Percentiles rank a stretch among this genome's conserved stretches.
Evolutionary conservation across 345 rosid species (phyloP).

Genomic region (Ailanthus altissimus): DNA sequence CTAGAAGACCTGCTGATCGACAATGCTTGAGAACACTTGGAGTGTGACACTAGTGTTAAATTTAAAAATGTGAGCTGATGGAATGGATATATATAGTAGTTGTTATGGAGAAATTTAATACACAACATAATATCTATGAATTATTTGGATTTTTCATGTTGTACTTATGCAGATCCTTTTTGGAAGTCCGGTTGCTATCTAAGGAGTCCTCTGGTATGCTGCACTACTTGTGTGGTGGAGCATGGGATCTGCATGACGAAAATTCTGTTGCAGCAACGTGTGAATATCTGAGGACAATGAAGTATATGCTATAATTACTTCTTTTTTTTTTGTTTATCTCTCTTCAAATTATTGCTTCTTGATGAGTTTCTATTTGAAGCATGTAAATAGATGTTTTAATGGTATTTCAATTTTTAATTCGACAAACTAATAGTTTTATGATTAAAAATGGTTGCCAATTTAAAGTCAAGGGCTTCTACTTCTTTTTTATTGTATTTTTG

Average conservation of each 20-base stretch:
- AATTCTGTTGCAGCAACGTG: conserved; percentile 75
- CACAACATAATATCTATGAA: background rate
- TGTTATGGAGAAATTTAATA: background rate
- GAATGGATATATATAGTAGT: background rate
- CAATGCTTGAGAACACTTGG: too few species aligned
- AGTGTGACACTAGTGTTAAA: background rate
- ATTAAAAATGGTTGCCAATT: background rate
- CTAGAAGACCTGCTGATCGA: too few species aligned
- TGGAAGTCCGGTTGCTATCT: conserved; percentile 61
- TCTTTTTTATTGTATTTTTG: background rate
- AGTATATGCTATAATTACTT: conserved; percentile 52
- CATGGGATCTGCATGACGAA: conserved; percentile 89
- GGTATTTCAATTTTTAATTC: background rate
- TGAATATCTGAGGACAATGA: conserved; percentile 82
- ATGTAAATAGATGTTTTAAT: background rate
- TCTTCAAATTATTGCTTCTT: background rate
- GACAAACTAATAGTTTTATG: background rate
- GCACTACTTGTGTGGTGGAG: conserved; percentile 83
- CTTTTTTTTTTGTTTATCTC: background rate
- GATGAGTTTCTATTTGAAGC: background rate
- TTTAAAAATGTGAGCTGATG: background rate
- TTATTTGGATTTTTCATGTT: conserved; percentile 24
- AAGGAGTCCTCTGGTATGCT: conserved; percentile 83
- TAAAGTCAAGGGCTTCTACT: background rate
- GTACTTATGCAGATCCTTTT: conserved; percentile 32